Conservation (phyloP, 73 alveolate genomes). For the Loxodes magnus region DNA sequence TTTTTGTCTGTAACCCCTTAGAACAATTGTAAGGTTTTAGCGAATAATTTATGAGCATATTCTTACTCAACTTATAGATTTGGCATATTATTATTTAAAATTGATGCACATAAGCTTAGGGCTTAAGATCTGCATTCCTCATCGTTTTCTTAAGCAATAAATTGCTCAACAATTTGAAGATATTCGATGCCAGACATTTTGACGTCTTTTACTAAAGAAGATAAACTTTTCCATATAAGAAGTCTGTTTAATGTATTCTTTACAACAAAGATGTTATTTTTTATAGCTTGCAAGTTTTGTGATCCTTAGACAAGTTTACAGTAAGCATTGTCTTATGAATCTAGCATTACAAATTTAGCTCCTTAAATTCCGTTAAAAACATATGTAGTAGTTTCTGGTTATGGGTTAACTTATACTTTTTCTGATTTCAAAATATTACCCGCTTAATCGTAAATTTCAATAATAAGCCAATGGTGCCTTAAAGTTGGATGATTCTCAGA, state of each 20-base stretch:
- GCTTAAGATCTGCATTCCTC: constrained; percentile 27
- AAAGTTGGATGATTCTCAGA: constrained; percentile 54
- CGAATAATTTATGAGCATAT: constrained; percentile 21
- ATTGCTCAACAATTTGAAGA: constrained; percentile 27
- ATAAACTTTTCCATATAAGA: constrained; percentile 42
- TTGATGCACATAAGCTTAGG: constrained; percentile 29
- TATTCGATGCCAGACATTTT: constrained; percentile 41
- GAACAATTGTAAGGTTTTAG: constrained; percentile 11
- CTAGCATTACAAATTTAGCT: constrained; percentile 10
- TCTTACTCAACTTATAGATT: constrained; percentile 17
- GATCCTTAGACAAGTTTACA: constrained; percentile 14
- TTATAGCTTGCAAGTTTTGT: constrained; percentile 8
- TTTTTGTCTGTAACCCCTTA: constrained; percentile 16
- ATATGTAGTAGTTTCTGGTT: constrained; percentile 1
- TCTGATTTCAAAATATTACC: constrained; percentile 13
- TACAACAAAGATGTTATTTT: constrained; percentile 14
- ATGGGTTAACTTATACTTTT: constrained; percentile 9
- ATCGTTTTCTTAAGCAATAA: constrained; percentile 33
- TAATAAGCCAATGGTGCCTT: constrained; percentile 43
- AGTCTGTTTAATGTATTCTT: constrained; percentile 41
- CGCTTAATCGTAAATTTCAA: constrained; percentile 44
- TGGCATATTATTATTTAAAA: constrained; percentile 28
- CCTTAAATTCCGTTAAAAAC: constrained; percentile 5
- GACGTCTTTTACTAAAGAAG: constrained; percentile 64
- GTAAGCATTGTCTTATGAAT: constrained; percentile 7